phyloP scores from a whole-genome alignment of 495 filamentous ascomycete genomes.

The Penicillium crystallinum region DNA sequence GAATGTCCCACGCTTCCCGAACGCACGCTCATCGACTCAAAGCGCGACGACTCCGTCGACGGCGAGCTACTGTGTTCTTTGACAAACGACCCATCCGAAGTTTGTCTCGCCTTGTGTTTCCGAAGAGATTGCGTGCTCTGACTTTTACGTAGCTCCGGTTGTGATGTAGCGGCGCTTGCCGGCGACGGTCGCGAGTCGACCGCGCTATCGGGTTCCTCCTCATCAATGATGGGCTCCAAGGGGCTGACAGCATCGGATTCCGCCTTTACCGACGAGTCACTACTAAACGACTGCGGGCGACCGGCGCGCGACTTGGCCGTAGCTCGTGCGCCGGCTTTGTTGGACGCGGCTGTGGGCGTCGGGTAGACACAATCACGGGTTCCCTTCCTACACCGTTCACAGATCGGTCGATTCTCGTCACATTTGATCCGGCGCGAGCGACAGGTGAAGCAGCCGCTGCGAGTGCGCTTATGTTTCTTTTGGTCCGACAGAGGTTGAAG shows the following conservation, averaged over 20 bases:
- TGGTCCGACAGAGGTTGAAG: conserved; percentile 52
- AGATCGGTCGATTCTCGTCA: conserved; percentile 79
- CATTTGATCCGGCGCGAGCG: conserved; percentile 88
- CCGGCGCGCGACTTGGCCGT: conserved; percentile 40
- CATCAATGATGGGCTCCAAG: conserved; percentile 61
- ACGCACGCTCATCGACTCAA: conserved; percentile 32
- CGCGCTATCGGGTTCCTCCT: conserved; percentile 38
- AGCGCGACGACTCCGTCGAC: conserved; percentile 37
- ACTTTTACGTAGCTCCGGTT: conserved; percentile 23
- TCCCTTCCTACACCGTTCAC: conserved; percentile 84
- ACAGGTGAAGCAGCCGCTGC: conserved; percentile 94
- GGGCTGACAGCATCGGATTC: conserved; percentile 42
- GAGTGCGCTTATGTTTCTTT: conserved; percentile 88
- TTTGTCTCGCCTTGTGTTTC: conserved; percentile 39
- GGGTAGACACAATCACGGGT: conserved; percentile 81
- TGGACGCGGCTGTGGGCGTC: conserved; percentile 14
- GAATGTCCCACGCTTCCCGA: conserved; percentile 31
- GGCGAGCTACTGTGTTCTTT: conserved; percentile 41
- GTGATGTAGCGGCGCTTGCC: conserved; percentile 19
- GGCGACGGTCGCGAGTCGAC: conserved; percentile 26
- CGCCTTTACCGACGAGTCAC: conserved; percentile 45
- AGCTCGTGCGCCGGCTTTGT: conserved; percentile 37
- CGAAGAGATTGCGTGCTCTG: conserved; percentile 37
- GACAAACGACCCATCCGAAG: conserved; percentile 18
- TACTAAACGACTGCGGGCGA: conserved; percentile 41